Evolutionary conservation across 495 filamentous ascomycete species (phyloP).

Genomic region (Thozetella sp.): DNA sequence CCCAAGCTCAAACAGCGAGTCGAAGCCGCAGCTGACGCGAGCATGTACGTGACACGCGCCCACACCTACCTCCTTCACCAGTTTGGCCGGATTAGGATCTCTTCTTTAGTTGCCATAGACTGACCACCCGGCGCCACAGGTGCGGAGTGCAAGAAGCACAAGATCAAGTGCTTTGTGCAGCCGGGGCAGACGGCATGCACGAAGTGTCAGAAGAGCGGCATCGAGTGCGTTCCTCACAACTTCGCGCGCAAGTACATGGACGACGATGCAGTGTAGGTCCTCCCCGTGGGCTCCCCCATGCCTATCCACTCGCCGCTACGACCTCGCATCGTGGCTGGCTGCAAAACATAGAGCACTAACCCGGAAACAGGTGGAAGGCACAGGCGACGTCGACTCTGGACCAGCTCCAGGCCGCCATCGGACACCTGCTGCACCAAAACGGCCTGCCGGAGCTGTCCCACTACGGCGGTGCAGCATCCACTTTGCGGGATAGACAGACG

Average conservation of each 20-base stretch:
- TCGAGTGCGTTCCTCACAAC: not conserved
- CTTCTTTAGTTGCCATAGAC: too few relatives aligned
- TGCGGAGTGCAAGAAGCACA: constrained; percentile 2
- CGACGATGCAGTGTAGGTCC: not conserved
- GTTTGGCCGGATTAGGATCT: too few relatives aligned
- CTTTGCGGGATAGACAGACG: not conserved
- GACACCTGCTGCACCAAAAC: not conserved
- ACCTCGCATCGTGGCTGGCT: too few relatives aligned
- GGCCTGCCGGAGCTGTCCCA: not conserved
- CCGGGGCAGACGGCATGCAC: not conserved
- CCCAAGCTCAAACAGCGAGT: not conserved
- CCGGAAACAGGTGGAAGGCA: not conserved
- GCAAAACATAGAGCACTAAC: too few relatives aligned
- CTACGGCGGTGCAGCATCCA: not conserved
- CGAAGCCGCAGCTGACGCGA: not conserved
- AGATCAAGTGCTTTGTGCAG: constrained; percentile 1
- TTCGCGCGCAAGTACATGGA: not conserved
- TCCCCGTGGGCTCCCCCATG: not conserved
- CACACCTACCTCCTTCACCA: not conserved
- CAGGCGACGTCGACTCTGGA: not conserved
- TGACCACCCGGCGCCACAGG: not conserved
- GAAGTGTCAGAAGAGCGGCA: not conserved
- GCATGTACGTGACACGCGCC: not conserved
- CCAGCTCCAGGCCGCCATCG: not conserved
- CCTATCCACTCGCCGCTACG: too few relatives aligned